phyloP scores from a whole-genome alignment of 148 eudicot genomes.

The Arctostaphylos glauca region DNA sequence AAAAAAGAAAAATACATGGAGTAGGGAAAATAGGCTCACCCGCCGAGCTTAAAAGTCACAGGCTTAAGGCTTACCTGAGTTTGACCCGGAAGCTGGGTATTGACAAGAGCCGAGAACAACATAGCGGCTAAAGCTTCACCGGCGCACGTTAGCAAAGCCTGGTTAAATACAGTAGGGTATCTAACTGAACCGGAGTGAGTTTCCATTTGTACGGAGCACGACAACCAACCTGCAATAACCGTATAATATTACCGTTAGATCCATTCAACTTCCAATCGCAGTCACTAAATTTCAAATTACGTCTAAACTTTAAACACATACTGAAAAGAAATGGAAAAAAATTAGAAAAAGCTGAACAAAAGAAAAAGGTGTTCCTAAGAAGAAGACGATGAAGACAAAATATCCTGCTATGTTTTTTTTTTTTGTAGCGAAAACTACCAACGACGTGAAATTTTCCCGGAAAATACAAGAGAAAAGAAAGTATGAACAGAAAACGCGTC shows the following conservation, averaged over 20 bases:
- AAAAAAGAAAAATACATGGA: too few species aligned
- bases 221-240: slow-evolving; percentile 4
- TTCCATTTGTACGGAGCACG: slow-evolving; percentile 16
- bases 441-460: slow-evolving; percentile 9
- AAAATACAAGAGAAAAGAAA: background rate
- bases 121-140: slow-evolving; percentile 7
- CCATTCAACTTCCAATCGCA: background rate
- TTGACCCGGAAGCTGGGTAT: background rate
- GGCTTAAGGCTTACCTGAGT: background rate
- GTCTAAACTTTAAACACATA: background rate
- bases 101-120: slow-evolving; percentile 4
- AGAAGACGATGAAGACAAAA: background rate
- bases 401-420: background rate
- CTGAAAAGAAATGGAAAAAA: too few species aligned
- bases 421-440: background rate
- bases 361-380: background rate
- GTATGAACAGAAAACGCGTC: background rate
- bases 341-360: background rate
- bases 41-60: too few species aligned
- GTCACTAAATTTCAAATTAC: background rate
- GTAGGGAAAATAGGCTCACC: too few species aligned
- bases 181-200: slow-evolving; percentile 11
- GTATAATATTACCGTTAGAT: background rate
- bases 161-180: background rate
- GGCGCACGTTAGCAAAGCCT: background rate